Percentiles rank a stretch among this genome's conserved stretches.
Evolutionary conservation across 1,284 basidiomycete species (phyloP).

Genomic region (Stygiomarasmius scandens): DNA sequence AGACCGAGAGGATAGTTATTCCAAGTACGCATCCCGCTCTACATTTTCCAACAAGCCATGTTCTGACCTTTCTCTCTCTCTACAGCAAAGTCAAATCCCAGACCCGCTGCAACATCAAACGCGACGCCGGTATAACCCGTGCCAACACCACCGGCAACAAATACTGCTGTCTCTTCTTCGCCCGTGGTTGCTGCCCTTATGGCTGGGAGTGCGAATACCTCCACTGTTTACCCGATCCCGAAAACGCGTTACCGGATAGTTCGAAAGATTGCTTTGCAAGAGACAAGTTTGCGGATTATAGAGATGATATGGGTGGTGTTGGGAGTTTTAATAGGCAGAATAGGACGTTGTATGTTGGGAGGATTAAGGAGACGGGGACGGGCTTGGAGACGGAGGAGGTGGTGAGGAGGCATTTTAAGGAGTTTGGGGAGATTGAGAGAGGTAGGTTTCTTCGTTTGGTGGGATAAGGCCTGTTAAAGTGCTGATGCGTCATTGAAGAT

Average conservation of each 20-base stretch:
- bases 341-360: slow-evolving; percentile 92
- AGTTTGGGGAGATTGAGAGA: slow-evolving; percentile 95
- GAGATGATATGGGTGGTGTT: slow-evolving; percentile 99
- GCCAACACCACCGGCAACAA: slow-evolving; percentile 90
- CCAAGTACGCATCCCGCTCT: slow-evolving; percentile 67
- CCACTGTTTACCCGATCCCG: slow-evolving; percentile 82
- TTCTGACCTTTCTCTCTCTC: slow-evolving; percentile 12
- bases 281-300: slow-evolving; percentile 96
- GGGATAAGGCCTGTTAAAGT: not conserved
- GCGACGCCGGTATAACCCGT: slow-evolving; percentile 91
- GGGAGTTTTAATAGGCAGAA: slow-evolving; percentile 95
- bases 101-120: slow-evolving; percentile 87
- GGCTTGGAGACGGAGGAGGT: slow-evolving; percentile 90
- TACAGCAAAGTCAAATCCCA: slow-evolving; percentile 90
- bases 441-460: slow-evolving; percentile 59
- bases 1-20: slow-evolving; percentile 91
- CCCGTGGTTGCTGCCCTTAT: slow-evolving; percentile 95
- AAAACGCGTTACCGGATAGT: slow-evolving; percentile 78
- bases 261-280: slow-evolving; percentile 97
- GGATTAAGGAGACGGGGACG: slow-evolving; percentile 89
- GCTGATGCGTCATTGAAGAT: slow-evolving; percentile 22
- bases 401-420: slow-evolving; percentile 89
- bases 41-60: slow-evolving; percentile 1
- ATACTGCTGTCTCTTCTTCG: slow-evolving; percentile 95
- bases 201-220: slow-evolving; percentile 97